Evolutionary conservation across 2,329 filamentous ascomycete genomes (phyloP).

Genomic region (Epichloe bromicola): DNA sequence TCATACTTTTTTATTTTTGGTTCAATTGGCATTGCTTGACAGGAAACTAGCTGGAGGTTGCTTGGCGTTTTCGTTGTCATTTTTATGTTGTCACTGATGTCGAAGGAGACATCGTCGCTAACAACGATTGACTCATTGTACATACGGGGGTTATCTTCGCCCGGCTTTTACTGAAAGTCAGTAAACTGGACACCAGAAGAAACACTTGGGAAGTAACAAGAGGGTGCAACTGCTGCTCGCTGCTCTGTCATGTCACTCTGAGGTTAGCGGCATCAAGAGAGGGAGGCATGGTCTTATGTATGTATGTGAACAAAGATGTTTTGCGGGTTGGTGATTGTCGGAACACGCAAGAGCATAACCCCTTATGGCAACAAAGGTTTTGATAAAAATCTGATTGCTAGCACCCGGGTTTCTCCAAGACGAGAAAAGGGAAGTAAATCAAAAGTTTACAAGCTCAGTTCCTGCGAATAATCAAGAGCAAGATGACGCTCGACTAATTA

Average conservation of each 20-base stretch:
- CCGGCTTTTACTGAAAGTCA: not conserved
- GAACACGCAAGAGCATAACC: not conserved
- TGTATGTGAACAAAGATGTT: not conserved
- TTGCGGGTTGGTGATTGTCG: not conserved
- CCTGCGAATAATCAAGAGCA: no score
- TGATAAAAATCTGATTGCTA: no score
- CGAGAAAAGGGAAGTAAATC: no score
- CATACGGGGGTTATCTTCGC: not conserved
- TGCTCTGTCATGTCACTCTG: not conserved
- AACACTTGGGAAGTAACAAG: not conserved
- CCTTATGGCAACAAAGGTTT: no score
- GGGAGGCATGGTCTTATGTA: not conserved
- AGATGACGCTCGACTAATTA: no score
- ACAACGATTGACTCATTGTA: not conserved
- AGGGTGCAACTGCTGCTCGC: not conserved
- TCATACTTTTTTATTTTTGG: slow-evolving; percentile 12
- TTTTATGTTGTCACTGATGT: not conserved
- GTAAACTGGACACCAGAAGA: not conserved
- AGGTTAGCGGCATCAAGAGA: not conserved
- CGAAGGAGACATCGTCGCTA: not conserved
- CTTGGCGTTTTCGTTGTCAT: slow-evolving; percentile 15
- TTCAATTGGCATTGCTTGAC: slow-evolving; percentile 16
- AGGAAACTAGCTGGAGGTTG: slow-evolving; percentile 11
- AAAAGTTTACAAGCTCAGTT: no score
- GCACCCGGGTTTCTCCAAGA: no score